Evolutionary conservation across 352 stramenopile species (phyloP).

Genomic region (Phytophthora foliorum): DNA sequence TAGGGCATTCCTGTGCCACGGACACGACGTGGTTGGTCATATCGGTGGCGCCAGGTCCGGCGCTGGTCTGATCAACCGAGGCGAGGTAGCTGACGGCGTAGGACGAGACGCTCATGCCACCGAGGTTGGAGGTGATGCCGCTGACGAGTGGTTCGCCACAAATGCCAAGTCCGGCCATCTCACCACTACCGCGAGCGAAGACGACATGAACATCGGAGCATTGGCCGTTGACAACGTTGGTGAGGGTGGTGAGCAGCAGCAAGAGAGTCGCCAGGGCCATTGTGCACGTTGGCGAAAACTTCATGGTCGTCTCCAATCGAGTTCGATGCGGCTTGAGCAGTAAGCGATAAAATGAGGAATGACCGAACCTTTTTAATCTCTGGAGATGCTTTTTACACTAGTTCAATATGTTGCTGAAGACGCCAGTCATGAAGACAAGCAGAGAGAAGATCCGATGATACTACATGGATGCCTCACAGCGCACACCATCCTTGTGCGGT

Average conservation of each 20-base stretch:
- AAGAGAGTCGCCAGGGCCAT: constrained; percentile 7
- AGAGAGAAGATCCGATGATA: neutral
- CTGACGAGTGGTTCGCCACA: constrained; percentile 38
- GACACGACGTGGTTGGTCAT: constrained; percentile 46
- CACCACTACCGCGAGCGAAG: constrained; percentile 38
- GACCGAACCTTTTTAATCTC: constrained; percentile 5
- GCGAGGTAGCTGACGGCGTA: constrained; percentile 44
- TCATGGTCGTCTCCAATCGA: constrained; percentile 4
- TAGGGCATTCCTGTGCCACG: constrained; percentile 37
- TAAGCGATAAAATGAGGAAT: constrained; percentile 13
- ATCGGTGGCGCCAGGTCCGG: constrained; percentile 35
- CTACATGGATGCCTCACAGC: no score
- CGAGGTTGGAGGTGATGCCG: constrained; percentile 29
- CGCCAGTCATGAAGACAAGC: neutral
- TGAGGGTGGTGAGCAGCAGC: neutral
- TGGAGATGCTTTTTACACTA: neutral
- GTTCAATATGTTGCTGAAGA: neutral
- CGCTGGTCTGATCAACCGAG: constrained; percentile 27
- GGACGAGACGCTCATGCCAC: constrained; percentile 39
- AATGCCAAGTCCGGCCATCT: constrained; percentile 35
- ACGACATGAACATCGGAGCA: constrained; percentile 35
- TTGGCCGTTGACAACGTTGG: constrained; percentile 11
- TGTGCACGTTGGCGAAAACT: constrained; percentile 3
- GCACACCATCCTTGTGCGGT: neutral
- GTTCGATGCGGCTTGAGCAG: constrained; percentile 12